These are phyloP conservation scores for Backusella luteola DNA, from an alignment of 192 early-diverging fungal genomes.

Conservation along the genomic window DNA sequence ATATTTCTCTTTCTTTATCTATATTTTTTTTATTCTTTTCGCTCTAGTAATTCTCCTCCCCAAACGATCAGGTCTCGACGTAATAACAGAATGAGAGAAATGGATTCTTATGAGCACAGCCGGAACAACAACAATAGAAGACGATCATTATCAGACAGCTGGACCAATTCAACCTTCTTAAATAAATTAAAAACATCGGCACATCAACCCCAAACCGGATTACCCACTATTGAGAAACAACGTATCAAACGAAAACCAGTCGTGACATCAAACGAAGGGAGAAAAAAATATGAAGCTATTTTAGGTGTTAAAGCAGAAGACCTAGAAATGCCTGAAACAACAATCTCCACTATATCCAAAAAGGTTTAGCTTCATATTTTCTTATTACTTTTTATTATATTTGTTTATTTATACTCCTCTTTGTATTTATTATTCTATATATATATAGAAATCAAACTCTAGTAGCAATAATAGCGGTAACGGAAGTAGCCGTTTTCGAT, in stretches of 20 bases:
- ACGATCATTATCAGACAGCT: neutral
- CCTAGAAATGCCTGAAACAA: slow-evolving; percentile 2
- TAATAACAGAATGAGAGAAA: neutral
- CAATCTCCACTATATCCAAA: neutral
- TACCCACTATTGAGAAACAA: neutral
- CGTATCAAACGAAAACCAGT: neutral
- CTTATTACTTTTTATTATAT: neutral
- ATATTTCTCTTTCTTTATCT: neutral
- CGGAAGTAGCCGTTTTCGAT: neutral
- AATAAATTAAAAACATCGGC: neutral
- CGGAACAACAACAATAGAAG: neutral
- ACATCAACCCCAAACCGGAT: neutral
- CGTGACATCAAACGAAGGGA: neutral
- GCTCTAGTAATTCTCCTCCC: neutral
- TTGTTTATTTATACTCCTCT: neutral
- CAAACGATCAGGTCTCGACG: neutral
- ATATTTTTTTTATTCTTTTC: neutral
- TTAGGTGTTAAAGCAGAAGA: slow-evolving; percentile 12
- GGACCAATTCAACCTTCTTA: slow-evolving; percentile 3
- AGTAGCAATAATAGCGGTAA: neutral
- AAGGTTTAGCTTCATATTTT: neutral
- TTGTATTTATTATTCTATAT: neutral
- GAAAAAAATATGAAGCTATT: slow-evolving; percentile 14
- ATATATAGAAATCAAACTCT: neutral
- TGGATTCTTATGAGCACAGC: neutral